phyloP scores from a whole-genome alignment of 225 moss, liverwort and hornwort genomes.

The Physcomitrium patens region DNA sequence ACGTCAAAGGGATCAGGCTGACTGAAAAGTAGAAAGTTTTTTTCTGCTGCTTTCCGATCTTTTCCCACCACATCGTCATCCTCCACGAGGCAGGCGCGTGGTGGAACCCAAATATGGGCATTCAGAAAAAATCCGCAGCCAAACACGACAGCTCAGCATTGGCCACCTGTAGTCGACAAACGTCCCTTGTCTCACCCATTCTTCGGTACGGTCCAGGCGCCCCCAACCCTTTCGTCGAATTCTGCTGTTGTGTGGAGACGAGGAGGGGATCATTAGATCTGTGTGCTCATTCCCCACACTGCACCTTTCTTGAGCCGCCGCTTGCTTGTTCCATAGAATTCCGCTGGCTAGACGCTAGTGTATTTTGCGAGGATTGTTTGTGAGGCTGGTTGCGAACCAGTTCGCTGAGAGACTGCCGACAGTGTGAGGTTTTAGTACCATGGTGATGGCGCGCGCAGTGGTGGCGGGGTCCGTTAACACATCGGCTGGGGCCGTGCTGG shows the following conservation, averaged over 20 bases:
- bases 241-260: no score
- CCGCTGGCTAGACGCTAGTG: no score
- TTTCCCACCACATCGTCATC: not conserved
- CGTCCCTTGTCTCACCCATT: not conserved
- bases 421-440: not conserved
- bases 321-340: no score
- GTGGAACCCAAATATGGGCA: not conserved
- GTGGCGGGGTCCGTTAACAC: constrained; percentile 20
- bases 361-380: not conserved
- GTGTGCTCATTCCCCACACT: no score
- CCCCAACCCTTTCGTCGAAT: no score
- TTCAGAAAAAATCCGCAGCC: not conserved
- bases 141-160: not conserved
- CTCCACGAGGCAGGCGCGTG: constrained; percentile 23
- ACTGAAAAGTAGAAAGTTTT: no score
- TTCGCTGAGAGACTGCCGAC: not conserved
- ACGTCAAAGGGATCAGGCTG: no score
- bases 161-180: constrained; percentile 2
- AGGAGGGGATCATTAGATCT: no score
- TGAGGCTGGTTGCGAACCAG: not conserved
- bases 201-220: no score
- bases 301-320: no score
- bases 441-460: constrained; percentile 40
- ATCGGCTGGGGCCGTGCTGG: constrained; percentile 33
- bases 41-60: not conserved